Evolutionary conservation across 108 stramenopile genomes (phyloP), one percentile per base, ranked within the genome.

Genomic region (Pseudonitzschia pungens): DNA sequence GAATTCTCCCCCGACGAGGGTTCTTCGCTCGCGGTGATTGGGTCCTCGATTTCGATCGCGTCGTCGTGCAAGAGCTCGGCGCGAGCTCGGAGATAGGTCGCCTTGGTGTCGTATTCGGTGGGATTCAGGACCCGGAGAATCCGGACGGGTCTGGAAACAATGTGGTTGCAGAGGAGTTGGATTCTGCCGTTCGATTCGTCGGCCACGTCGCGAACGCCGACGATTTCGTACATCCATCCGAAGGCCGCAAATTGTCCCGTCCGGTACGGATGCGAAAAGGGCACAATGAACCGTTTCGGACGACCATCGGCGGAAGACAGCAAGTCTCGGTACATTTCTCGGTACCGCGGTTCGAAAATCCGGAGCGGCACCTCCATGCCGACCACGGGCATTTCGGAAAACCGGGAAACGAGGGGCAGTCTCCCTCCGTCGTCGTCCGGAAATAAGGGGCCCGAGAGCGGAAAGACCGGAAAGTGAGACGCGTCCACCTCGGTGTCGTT

Each of bases 291-390:
- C 14, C 31, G 22, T 51, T 21, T 26, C 48, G 42, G 1, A 6
- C 40, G 32, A 11, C 11, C 16, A 26, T 31, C 27, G 69, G 44
- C 6, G 12, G 66, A 67, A 18, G 66, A 67, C 59, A 76, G 51
- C 41, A 81, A 62, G 72, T 81, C 81, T 52, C 73, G 48, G 73
- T 81, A 81, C 68, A 81, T 64, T 69, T 77, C 16, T 26, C 81
- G 72, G 32, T 81, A 81, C 45, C 81, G 72, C 8, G 81, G 81
- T 65, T 81, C 81, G 72, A 81, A 81, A 69, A 81, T 81, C 45
- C 60, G 20, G 6, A 76, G 45, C 12, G 59, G 42, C 27, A 58
- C 40, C 41, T 76, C 68, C 56, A 59, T 69, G 4, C 71, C 71
- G 8, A 21, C 43, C 21, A 71, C 42, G 54, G 58, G 71, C 3